Conservation (phyloP, 1,284 basidiomycete genomes). For the Neolentinus lepideus region DNA sequence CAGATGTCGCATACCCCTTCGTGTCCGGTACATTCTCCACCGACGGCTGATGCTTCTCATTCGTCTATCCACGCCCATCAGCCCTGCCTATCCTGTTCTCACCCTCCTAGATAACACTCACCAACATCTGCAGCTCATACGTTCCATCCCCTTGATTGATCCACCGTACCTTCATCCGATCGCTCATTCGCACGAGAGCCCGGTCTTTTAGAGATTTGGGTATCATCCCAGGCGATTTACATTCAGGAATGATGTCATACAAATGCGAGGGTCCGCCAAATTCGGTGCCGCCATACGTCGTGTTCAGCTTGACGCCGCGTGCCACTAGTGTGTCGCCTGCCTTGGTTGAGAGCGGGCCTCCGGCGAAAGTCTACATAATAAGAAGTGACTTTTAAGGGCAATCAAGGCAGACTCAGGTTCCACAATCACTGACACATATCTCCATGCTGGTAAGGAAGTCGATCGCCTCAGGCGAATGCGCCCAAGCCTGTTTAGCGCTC, state of each 20-base stretch:
- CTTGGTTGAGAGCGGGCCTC: background rate
- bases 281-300: constrained; percentile 13
- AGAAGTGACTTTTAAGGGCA: background rate
- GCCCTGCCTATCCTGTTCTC: background rate
- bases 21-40: constrained; percentile 22
- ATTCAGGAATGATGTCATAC: constrained; percentile 8
- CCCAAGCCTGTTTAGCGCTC: constrained; percentile 9
- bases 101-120: constrained; percentile 9
- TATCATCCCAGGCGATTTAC: background rate
- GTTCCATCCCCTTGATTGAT: constrained; percentile 19
- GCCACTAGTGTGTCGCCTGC: background rate
- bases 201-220: constrained; percentile 16
- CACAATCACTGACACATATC: constrained; percentile 2
- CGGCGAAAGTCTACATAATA: constrained; percentile 3
- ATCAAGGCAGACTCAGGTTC: background rate
- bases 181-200: constrained; percentile 20
- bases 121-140: constrained; percentile 25
- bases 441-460: constrained; percentile 11
- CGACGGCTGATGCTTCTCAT: constrained; percentile 11
- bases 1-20: constrained; percentile 20
- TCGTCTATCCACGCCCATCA: constrained; percentile 11
- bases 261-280: constrained; percentile 6
- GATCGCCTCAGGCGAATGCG: constrained; percentile 10
- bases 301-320: background rate
- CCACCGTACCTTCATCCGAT: constrained; percentile 18